Percentiles rank a stretch among this genome's conserved stretches.
Conservation (phyloP, 2,329 filamentous ascomycete species). For the Aureobasidium leucospermi region DNA sequence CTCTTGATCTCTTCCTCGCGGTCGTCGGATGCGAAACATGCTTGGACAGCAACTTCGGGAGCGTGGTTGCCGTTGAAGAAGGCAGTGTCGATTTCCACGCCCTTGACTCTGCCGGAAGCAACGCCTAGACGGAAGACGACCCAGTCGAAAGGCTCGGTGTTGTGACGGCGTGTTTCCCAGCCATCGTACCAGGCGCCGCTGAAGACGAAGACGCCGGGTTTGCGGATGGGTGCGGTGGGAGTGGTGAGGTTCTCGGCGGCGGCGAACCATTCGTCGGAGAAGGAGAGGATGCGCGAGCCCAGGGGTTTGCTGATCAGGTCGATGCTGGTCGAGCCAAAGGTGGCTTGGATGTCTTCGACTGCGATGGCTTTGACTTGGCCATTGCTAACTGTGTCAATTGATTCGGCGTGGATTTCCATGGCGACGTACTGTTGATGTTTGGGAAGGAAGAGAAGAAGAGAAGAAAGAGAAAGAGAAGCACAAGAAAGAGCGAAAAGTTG, state of each 20-base stretch:
- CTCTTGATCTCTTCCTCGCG: conserved; percentile 54
- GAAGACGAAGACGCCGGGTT: conserved; percentile 51
- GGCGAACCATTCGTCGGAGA: conserved; percentile 57
- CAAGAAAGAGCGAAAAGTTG: neutral
- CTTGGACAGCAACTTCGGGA: conserved; percentile 70
- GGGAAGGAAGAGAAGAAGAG: neutral
- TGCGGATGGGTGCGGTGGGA: conserved; percentile 48
- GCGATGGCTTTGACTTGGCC: conserved; percentile 12
- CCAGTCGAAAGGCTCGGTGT: conserved; percentile 51
- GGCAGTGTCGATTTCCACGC: conserved; percentile 72
- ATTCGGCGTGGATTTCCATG: conserved; percentile 16
- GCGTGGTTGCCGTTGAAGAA: conserved; percentile 80
- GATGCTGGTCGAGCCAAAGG: conserved; percentile 49
- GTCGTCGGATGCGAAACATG: conserved; percentile 59
- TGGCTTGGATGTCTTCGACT: conserved; percentile 39
- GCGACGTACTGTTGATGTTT: neutral
- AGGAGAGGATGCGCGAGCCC: conserved; percentile 46
- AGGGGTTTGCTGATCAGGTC: conserved; percentile 47
- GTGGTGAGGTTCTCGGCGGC: conserved; percentile 52
- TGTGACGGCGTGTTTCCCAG: conserved; percentile 58
- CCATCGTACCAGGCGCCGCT: conserved; percentile 59
- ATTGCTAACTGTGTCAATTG: conserved; percentile 7
- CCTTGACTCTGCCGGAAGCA: conserved; percentile 62
- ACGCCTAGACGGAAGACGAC: conserved; percentile 53
- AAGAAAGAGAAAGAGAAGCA: neutral